Conservation (phyloP, 2,329 filamentous ascomycete species). For the Aspergillus clavatus region DNA sequence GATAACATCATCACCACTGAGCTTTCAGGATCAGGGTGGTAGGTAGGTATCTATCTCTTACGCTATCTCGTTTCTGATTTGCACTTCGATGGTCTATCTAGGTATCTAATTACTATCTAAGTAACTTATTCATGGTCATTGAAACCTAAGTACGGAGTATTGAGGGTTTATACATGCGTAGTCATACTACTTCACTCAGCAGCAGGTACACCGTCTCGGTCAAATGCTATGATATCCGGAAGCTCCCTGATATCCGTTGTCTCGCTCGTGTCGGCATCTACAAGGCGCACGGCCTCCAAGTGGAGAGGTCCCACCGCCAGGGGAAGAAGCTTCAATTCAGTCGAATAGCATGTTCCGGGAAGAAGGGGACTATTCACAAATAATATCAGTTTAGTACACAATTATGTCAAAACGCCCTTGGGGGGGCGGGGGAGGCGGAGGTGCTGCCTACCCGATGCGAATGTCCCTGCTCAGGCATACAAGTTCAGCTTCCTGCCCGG, state of each 20-base stretch:
- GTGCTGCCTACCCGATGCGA: conserved; percentile 53
- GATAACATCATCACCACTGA: too few species aligned
- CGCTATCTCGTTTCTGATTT: too few species aligned
- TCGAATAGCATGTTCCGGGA: conserved; percentile 53
- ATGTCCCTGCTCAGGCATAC: conserved; percentile 56
- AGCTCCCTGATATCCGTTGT: conserved; percentile 53
- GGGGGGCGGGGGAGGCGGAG: background rate
- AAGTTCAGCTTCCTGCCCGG: conserved; percentile 48
- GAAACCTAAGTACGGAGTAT: too few species aligned
- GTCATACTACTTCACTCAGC: background rate
- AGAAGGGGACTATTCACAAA: conserved; percentile 44
- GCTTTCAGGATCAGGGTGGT: too few species aligned
- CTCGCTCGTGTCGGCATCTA: conserved; percentile 54
- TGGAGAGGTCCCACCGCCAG: conserved; percentile 48
- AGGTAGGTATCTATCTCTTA: too few species aligned
- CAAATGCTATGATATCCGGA: conserved; percentile 49
- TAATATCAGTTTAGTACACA: conserved; percentile 4
- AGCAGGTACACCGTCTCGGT: conserved; percentile 12
- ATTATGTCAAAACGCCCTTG: too few species aligned
- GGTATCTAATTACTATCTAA: too few species aligned
- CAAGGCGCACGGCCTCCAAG: conserved; percentile 50
- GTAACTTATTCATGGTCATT: too few species aligned
- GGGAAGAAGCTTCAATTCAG: conserved; percentile 52
- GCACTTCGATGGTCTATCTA: too few species aligned
- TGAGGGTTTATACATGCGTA: too few species aligned